Base-by-base conservation (phyloP, 2,329 filamentous ascomycete genomes). In the Cyclaneusma minus region DNA sequence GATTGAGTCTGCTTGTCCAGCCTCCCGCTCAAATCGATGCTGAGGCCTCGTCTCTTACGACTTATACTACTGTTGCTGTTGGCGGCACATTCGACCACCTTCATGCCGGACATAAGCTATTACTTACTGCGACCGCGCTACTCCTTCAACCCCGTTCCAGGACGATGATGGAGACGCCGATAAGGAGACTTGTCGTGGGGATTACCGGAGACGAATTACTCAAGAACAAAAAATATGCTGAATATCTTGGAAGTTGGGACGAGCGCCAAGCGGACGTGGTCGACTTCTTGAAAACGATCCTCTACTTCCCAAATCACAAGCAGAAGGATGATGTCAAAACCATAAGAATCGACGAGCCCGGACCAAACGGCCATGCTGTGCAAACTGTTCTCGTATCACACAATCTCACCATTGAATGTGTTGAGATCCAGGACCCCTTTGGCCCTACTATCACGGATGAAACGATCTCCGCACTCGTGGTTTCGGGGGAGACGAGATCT, bases 21-120 rank as follows among this genome's bases (percentile, higher is more conserved):
- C 12, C 21, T 7, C n/a, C 23, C 2, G 28, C 20, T 6, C 12
- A 22, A 14, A 16, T 14, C 24, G 23, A 21, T 15, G 9, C 22
- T 10, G 30, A 33, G n/a, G 17, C 39, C 11, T 31, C 27, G 10
- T 35, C 34, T 5, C 25, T 40, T 3, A 29, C 36, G 5, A 22
- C 31, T 13, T 67, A 80, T 47, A 54, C 60, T 32, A 64, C 68
- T 9, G 77, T 91, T 25, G 81, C 77, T 27, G 68, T 95, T 8
- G 89, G 87, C 16, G 89, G 89, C 7, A 98, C 89, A 0, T 98
- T 95, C 52, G 89, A 98, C 49, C 84, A 95, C 51, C 65, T 98
- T 13, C 89, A 98, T 47, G 74, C 81, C 4, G 89, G 89, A 5
- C 89, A 98, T 57, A 98, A 95, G 54, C 62, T 95, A n/a, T 66